phyloP scores from a whole-genome alignment of 1,139 yeast genomes.

The Debaryomyces nepalensis region DNA sequence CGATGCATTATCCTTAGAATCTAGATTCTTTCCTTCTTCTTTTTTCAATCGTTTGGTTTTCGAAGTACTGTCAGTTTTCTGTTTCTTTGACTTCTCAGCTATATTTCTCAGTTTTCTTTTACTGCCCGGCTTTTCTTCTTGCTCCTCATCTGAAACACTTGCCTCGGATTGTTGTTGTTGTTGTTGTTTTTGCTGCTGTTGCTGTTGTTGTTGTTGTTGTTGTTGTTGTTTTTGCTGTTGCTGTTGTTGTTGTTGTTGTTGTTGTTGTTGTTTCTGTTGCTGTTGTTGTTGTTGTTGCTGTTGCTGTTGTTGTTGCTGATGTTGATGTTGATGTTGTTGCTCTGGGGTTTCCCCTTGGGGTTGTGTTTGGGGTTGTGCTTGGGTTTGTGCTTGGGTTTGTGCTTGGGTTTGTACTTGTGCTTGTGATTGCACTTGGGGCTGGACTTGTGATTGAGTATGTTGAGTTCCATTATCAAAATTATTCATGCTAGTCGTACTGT shows the following conservation, averaged over 20 bases:
- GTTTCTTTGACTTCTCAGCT: slow-evolving; percentile 13
- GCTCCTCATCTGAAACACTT: slow-evolving; percentile 15
- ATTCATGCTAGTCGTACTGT: neutral
- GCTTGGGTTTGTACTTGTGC: neutral
- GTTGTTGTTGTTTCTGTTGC: slow-evolving; percentile 16
- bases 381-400: neutral
- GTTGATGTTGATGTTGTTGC: neutral
- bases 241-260: slow-evolving; percentile 21
- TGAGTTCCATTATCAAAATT: slow-evolving; percentile 2
- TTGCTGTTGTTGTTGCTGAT: neutral
- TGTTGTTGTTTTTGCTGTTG: slow-evolving; percentile 31
- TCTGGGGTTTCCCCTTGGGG: neutral
- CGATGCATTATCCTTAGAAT: slow-evolving; percentile 17
- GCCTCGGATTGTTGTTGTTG: slow-evolving; percentile 15
- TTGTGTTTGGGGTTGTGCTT: neutral
- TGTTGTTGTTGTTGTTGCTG: neutral
- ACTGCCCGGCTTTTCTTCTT: slow-evolving; percentile 7
- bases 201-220: slow-evolving; percentile 19
- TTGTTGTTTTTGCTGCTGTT: slow-evolving; percentile 2
- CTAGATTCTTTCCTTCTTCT: too few relatives aligned
- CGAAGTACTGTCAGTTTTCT: slow-evolving; percentile 7
- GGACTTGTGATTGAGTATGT: neutral
- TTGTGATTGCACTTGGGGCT: neutral
- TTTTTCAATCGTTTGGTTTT: slow-evolving; percentile 8
- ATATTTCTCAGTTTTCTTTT: slow-evolving; percentile 5